Base-by-base conservation (phyloP, 2,329 filamentous ascomycete species). In the Tetracladium maxilliforme region DNA sequence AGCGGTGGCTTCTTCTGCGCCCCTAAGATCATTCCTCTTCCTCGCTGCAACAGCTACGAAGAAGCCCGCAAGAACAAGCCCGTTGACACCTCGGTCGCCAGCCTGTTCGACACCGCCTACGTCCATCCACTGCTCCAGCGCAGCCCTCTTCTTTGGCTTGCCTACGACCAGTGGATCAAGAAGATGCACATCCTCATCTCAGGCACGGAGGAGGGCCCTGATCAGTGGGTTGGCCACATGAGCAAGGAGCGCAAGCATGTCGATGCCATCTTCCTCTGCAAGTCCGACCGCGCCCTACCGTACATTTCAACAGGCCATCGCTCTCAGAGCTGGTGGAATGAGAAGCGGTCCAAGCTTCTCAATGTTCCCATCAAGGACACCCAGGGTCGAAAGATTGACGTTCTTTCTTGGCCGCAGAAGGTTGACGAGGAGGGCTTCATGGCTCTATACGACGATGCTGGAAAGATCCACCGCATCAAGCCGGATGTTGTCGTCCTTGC, bases 101-200 rank as follows among this genome's bases (percentile, higher is more conserved):
- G 56, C 27, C 37, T 64, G 5, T 63, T 65, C 30, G 59, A 64
- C 31, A 63, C 60, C 0, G 56, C 57, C 5, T 64, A 64, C 27
- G 52, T 56, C 5, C 59, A 61, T n/a, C 53, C 54, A 0, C 29
- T 51, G 4, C 41, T 64, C 1, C 53, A 58, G 29, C 47, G 47
- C n/a, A 52, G 52, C 10, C 42, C 35, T 2, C 30, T 56, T 4
- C 45, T 55, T 5, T 64, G 60, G 60, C 34, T 33, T 1, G 54
- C 54, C 26, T 64, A 64, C 30, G 53, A 63, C 25, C 34, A 37
- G 14, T 61, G 56, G 38, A 49, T 61, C 29, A 51, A 54, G 28
- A 41, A 36, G 7, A 55, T 57, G 30, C 49, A 56, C 23, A 53
- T 43, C 37, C 30, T 51, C 4, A 54, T 57, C 6, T 56, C 55